Evolutionary conservation across 306 rosid genomes (phyloP).

Genomic region (Vicia sativa): DNA sequence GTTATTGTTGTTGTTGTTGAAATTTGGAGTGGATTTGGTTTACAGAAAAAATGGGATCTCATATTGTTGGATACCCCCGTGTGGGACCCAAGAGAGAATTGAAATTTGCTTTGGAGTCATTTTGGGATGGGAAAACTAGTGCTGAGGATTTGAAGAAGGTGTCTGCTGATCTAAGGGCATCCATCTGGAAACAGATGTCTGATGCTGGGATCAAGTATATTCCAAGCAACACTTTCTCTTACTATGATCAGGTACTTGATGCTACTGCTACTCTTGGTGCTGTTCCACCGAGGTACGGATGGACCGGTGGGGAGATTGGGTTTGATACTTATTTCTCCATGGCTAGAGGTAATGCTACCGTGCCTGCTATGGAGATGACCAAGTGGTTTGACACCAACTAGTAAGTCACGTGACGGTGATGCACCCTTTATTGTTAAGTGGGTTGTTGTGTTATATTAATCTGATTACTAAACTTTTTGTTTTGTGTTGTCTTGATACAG

Average conservation of each 20-base stretch:
- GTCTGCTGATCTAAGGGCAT: constrained; percentile 70
- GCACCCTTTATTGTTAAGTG: background rate
- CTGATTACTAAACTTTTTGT: constrained; percentile 29
- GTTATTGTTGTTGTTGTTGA: background rate
- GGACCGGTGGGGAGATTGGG: constrained; percentile 86
- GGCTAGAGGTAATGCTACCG: constrained; percentile 96
- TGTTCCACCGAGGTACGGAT: constrained; percentile 83
- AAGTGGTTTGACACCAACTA: constrained; percentile 99
- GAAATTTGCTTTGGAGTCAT: constrained; percentile 87
- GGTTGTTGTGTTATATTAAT: background rate
- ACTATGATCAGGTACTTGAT: constrained; percentile 84
- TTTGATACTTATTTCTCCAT: constrained; percentile 83
- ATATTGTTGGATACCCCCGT: constrained; percentile 92
- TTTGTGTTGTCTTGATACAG: constrained; percentile 48
- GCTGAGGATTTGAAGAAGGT: constrained; percentile 87
- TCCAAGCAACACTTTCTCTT: constrained; percentile 86
- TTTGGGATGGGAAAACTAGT: constrained; percentile 89
- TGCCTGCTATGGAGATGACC: constrained; percentile 99
- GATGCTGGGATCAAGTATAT: constrained; percentile 81
- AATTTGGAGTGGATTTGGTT: constrained; percentile 28
- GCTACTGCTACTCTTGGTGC: constrained; percentile 85
- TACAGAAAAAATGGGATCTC: constrained; percentile 80
- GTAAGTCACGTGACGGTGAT: constrained; percentile 54
- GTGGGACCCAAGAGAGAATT: constrained; percentile 98
- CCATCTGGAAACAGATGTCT: constrained; percentile 91